These are phyloP conservation scores for Rhizopogon roseolus DNA, from an alignment of 768 basidiomycete species.

Conservation along the genomic window DNA sequence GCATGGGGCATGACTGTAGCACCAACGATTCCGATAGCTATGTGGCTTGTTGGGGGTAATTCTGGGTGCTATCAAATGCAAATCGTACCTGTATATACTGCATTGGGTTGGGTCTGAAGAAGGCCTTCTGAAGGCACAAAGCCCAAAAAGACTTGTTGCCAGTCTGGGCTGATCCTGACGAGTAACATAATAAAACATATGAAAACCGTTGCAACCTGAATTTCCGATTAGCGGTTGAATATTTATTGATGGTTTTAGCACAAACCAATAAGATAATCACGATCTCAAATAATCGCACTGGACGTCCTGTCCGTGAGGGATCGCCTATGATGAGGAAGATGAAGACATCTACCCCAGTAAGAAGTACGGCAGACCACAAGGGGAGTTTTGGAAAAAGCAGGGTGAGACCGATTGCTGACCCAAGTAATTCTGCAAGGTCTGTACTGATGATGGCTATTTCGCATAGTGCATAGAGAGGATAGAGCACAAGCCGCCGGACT, in stretches of 20 bases:
- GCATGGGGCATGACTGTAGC: conserved; percentile 62
- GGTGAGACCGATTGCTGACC: conserved; percentile 54
- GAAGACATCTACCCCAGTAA: conserved; percentile 46
- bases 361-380: conserved; percentile 42
- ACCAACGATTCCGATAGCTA: conserved; percentile 36
- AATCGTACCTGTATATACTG: conserved; percentile 25
- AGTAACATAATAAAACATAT: conserved; percentile 37
- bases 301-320: conserved; percentile 23
- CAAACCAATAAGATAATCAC: conserved; percentile 30
- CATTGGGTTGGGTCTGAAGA: conserved; percentile 35
- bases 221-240: background rate
- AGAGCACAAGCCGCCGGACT: conserved; percentile 35
- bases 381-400: conserved; percentile 47
- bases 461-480: conserved; percentile 38
- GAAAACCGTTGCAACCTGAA: conserved; percentile 20
- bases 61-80: background rate
- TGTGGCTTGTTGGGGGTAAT: conserved; percentile 14
- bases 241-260: conserved; percentile 1
- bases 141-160: conserved; percentile 38
- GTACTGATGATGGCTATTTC: conserved; percentile 54
- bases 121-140: conserved; percentile 28
- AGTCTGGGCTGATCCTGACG: conserved; percentile 34
- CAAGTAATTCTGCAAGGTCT: conserved; percentile 57
- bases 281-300: conserved; percentile 35
- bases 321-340: conserved; percentile 40